These are phyloP conservation scores for Debaryomyces singareniensis DNA, from an alignment of 1,139 yeast genomes.

Conservation along the genomic window DNA sequence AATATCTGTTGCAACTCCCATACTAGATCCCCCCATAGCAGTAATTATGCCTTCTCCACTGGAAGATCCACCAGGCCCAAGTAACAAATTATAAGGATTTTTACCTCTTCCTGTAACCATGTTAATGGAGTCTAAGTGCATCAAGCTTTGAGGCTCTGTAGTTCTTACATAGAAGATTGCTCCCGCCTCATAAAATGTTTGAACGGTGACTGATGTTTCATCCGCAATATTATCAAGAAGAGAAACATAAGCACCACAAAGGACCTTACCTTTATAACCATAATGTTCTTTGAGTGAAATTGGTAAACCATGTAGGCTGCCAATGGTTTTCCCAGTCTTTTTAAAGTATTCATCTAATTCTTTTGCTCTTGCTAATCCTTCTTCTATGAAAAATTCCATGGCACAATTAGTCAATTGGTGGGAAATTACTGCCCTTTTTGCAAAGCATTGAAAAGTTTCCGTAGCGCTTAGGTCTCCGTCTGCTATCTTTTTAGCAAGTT, in stretches of 20 bases:
- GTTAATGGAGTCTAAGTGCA: conserved; percentile 12
- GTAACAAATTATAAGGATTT: conserved; percentile 15
- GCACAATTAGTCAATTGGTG: conserved; percentile 12
- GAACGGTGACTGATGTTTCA: conserved; percentile 16
- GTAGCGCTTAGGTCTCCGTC: background rate
- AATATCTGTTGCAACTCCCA: conserved; percentile 52
- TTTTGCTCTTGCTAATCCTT: conserved; percentile 27
- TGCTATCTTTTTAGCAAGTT: background rate
- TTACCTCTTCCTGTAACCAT: conserved; percentile 13
- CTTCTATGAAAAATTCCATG: conserved; percentile 24
- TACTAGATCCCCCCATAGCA: conserved; percentile 12
- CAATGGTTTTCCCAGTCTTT: background rate
- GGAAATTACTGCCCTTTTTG: conserved; percentile 1
- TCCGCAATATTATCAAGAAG: conserved; percentile 13
- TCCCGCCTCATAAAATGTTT: conserved; percentile 10
- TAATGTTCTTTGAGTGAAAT: conserved; percentile 11
- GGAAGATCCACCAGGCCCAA: conserved; percentile 21
- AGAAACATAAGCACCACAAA: conserved; percentile 9
- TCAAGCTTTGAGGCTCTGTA: conserved; percentile 11
- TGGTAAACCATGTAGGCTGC: conserved; percentile 10
- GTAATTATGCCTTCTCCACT: conserved; percentile 23
- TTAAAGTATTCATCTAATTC: conserved; percentile 16
- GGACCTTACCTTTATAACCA: conserved; percentile 7
- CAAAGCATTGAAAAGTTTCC: background rate
- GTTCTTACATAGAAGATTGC: conserved; percentile 10